Base-by-base conservation (phyloP, 179 eudicot species). In the Nepenthes alata region DNA sequence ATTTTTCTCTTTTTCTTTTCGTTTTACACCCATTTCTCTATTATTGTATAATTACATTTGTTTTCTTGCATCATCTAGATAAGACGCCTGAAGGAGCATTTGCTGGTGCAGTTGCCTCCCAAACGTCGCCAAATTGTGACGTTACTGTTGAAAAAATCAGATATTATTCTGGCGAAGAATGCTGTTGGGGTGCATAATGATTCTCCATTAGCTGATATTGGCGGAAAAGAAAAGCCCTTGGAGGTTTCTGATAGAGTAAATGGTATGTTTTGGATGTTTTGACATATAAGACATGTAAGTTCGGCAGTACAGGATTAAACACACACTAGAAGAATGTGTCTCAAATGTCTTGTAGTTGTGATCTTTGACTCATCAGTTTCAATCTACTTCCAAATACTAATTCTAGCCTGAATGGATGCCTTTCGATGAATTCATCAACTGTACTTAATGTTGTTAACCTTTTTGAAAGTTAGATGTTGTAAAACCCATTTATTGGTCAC, bases 31-130 rank as follows among this genome's bases (percentile, higher is more conserved):
- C 45, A 41, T 41, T 41, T 7, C 5, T 41, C 8, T 41, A 4
- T 41, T 41, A 41, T 41, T 2, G 45, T 41, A 41, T 41, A 41
- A 11, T 50, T 11, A 5, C 5, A 3, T 74, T 55, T 67, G 44
- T 59, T 57, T 68, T 36, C 53, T 62, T 65, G 41, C 53, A 57
- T 68, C 55, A 38, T 74, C 35, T 81, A 94, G 99, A 87, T 94
- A 61, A 81, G 99, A 72, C 96, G 99, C 38, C 72, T 94, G 80
- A 94, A 94, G 84, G 89, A 85, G 75, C 93, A 91, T 70, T 81
- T 94, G 73, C 75, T 94, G 67, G 71, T 70, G 59, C 87, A 94
- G 71, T 75, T 94, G 73, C 99, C 97, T 13, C 89, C 99, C 38
- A 85, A 80, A 67, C 94, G 99, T 8, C 80, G 99, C 56, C 97